A percentile compares a stretch with the other conserved stretches of the same genome.
These are phyloP conservation scores for Cyclanthera cordifolia DNA, from an alignment of 306 rosid genomes.

Conservation along the genomic window DNA sequence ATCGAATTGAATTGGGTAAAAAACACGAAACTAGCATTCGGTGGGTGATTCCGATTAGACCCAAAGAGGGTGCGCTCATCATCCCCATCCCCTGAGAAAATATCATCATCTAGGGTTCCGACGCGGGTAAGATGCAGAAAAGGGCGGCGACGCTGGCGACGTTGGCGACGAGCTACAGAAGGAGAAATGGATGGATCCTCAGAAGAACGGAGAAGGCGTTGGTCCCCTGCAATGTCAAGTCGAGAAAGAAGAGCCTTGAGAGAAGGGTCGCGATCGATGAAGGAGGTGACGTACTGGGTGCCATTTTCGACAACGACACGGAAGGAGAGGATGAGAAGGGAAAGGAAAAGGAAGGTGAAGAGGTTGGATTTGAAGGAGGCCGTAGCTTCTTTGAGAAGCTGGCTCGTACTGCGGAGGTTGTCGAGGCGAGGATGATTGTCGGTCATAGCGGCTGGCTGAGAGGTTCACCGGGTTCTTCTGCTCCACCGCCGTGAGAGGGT, in stretches of 20 bases:
- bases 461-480: neutral
- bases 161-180: constrained; percentile 30
- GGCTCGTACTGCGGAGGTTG: constrained; percentile 16
- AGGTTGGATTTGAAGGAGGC: constrained; percentile 19
- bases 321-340: constrained; percentile 19
- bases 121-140: constrained; percentile 82
- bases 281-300: constrained; percentile 18
- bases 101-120: constrained; percentile 80
- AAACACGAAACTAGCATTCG: constrained; percentile 35
- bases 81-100: constrained; percentile 80
- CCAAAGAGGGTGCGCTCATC: constrained; percentile 54
- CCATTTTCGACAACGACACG: constrained; percentile 17
- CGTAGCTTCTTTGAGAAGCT: constrained; percentile 16
- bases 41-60: constrained; percentile 23
- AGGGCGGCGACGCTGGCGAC: constrained; percentile 36
- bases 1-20: constrained; percentile 29
- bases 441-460: constrained; percentile 11
- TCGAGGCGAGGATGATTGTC: constrained; percentile 7
- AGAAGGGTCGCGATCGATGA: constrained; percentile 22
- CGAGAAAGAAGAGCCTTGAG: constrained; percentile 20
- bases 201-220: constrained; percentile 16
- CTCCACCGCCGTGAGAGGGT: neutral
- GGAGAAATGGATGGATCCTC: constrained; percentile 15
- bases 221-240: constrained; percentile 15
- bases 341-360: constrained; percentile 15